Percentiles rank a stretch among this genome's conserved stretches.
Evolutionary conservation across 345 rosid species (phyloP).

Genomic region (Isatis tinctoria): DNA sequence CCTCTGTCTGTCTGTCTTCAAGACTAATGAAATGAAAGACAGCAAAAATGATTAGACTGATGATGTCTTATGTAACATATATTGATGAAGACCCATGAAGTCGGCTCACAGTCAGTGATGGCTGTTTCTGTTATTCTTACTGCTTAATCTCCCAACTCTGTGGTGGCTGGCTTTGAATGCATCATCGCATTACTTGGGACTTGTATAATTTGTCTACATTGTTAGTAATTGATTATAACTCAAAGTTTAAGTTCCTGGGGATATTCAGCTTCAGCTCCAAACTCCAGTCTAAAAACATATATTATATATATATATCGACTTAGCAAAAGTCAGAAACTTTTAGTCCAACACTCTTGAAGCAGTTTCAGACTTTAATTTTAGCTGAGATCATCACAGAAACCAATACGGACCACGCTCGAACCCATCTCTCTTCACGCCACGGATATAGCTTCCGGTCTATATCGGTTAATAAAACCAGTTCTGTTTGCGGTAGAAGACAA

Average conservation of each 20-base stretch:
- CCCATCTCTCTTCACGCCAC: background rate
- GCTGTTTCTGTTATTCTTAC: slow-evolving; percentile 3
- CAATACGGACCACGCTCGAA: background rate
- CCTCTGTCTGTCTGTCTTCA: background rate
- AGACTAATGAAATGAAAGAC: background rate
- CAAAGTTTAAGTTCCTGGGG: background rate
- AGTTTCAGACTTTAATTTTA: too few relatives aligned
- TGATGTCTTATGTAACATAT: background rate
- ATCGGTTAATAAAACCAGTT: background rate
- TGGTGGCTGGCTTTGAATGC: background rate
- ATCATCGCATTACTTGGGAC: background rate
- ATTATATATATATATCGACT: background rate
- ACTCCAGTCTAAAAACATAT: background rate
- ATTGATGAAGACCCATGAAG: background rate
- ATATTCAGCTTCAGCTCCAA: slow-evolving; percentile 1
- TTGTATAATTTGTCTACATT: background rate
- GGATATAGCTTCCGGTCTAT: background rate
- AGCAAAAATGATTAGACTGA: background rate
- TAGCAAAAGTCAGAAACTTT: background rate
- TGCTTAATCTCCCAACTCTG: background rate
- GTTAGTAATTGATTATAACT: background rate
- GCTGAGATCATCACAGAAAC: background rate
- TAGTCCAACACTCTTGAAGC: background rate
- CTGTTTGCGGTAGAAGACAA: background rate
- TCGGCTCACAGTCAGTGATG: background rate